Evolutionary conservation across 2,329 filamentous ascomycete genomes (phyloP), one percentile per base, ranked within the genome.

Genomic region (Diaporthe helianthi): DNA sequence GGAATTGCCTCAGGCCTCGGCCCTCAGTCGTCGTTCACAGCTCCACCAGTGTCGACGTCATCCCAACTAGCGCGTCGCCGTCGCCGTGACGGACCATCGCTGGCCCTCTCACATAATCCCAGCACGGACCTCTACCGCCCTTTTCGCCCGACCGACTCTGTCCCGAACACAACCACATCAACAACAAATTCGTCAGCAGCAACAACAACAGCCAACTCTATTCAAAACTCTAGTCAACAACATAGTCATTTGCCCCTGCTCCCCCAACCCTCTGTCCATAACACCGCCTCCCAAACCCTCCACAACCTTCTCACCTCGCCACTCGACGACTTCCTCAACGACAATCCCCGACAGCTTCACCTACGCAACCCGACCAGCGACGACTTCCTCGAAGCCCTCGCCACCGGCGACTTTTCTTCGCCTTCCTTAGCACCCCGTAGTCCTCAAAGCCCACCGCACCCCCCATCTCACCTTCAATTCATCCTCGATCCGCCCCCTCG

Each of bases 381-480:
- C 72, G 74, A 77, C 53, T 63, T 67, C 17, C 51, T 77, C 33
- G 9, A 69, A 22, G 41, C 72, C 24, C 65, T 78, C 26, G 74
- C 71, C 49, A 71, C 68, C 19, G 71, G 71, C 38, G 69, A 76
- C 52, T 78, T 78, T 54, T 74, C 76, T n/a, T 78, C 76, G 24
- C 75, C 76, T 10, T 77, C 76, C 15, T 68, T 78, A 19, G 76
- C 76, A 8, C 74, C 76, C 2, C 68, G 74, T 53, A 75, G 72
- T 17, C 33, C 65, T 15, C 64, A 36, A 36, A 75, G 71, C 10
- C 33, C 65, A 12, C 38, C 49, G 12, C 58, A 54, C 24, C 67
- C 33, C 15, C 53, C 26, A 13, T 15, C 22, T 19, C 47, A 15
- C 49, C 47, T 41, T 19, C 36, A 17, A 17, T 7, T 55, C 33